Percentiles rank a stretch among this genome's conserved stretches.
These are phyloP conservation scores for Solanum virginianum DNA, from an alignment of 257 asterid genomes.

Conservation along the genomic window DNA sequence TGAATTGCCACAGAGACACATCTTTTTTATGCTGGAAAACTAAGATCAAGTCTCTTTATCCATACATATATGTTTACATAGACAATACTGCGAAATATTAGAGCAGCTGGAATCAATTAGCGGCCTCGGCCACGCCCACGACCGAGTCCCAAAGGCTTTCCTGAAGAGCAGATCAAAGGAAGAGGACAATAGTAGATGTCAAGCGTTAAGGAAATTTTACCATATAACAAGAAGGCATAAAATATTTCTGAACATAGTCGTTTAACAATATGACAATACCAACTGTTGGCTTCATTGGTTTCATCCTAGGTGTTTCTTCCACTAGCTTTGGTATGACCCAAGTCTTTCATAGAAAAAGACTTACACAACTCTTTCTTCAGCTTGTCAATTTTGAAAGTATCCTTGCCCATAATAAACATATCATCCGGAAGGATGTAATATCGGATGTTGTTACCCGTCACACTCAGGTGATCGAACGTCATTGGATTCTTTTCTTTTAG, in stretches of 20 bases:
- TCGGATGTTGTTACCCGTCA: constrained; percentile 76
- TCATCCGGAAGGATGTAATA: constrained; percentile 82
- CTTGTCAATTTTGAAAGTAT: too few relatives aligned
- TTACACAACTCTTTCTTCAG: too few relatives aligned
- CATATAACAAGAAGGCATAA: background rate
- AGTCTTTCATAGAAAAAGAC: too few relatives aligned
- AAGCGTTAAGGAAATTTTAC: background rate
- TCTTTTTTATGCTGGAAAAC: background rate
- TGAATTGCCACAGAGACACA: background rate
- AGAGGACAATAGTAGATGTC: background rate
- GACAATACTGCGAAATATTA: constrained; percentile 25
- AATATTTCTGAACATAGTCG: background rate
- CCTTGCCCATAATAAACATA: too few relatives aligned
- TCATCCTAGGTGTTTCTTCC: constrained; percentile 85
- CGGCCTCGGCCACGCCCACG: constrained; percentile 86
- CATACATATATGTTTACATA: constrained; percentile 20
- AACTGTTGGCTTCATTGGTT: constrained; percentile 83
- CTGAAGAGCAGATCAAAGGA: constrained; percentile 11
- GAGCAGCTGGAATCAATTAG: constrained; percentile 15
- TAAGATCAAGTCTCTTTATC: background rate
- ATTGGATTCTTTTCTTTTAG: constrained; percentile 77
- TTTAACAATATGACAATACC: constrained; percentile 23
- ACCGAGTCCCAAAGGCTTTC: constrained; percentile 68
- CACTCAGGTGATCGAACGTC: constrained; percentile 76
- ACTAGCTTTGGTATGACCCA: too few relatives aligned